A percentile compares a stretch with the other conserved stretches of the same genome.
Conservation (phyloP, 2,329 filamentous ascomycete genomes). For the Diplocarpon mali region DNA sequence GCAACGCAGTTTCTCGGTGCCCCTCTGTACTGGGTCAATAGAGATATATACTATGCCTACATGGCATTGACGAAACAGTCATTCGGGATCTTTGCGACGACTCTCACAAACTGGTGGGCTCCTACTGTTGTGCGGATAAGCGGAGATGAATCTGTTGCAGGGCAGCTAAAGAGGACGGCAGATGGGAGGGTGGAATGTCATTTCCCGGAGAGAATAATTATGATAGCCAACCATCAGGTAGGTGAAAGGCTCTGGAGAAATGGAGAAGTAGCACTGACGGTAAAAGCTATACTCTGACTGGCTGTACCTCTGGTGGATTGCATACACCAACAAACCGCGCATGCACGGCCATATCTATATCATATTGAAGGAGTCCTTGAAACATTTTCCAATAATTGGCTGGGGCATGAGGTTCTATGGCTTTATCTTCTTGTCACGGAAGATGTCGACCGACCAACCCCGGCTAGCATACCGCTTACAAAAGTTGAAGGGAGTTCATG, state of each 20-base stretch:
- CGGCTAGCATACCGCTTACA: slow-evolving; percentile 64
- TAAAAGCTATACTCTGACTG: slow-evolving; percentile 73
- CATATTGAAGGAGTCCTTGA: slow-evolving; percentile 79
- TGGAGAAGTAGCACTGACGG: neutral
- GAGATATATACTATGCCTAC: slow-evolving; percentile 71
- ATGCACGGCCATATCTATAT: slow-evolving; percentile 86
- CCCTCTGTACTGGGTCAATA: slow-evolving; percentile 65
- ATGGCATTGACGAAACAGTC: slow-evolving; percentile 81
- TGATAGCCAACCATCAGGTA: slow-evolving; percentile 82
- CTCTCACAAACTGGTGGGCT: slow-evolving; percentile 80
- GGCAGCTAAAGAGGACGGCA: slow-evolving; percentile 56
- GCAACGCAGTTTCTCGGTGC: slow-evolving; percentile 65
- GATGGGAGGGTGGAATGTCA: slow-evolving; percentile 67
- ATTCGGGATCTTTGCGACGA: slow-evolving; percentile 68
- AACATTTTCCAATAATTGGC: slow-evolving; percentile 69
- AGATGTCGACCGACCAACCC: slow-evolving; percentile 70
- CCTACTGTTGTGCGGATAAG: slow-evolving; percentile 74
- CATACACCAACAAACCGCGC: slow-evolving; percentile 62
- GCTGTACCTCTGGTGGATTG: slow-evolving; percentile 89
- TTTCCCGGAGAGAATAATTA: slow-evolving; percentile 70
- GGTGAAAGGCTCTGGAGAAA: neutral
- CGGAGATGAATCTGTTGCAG: slow-evolving; percentile 68
- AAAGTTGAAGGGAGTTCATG: slow-evolving; percentile 51
- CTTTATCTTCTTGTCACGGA: slow-evolving; percentile 86
- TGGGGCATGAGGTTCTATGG: slow-evolving; percentile 76